Conservation (phyloP, 2,329 filamentous ascomycete genomes). For the Diatrype stigma region DNA sequence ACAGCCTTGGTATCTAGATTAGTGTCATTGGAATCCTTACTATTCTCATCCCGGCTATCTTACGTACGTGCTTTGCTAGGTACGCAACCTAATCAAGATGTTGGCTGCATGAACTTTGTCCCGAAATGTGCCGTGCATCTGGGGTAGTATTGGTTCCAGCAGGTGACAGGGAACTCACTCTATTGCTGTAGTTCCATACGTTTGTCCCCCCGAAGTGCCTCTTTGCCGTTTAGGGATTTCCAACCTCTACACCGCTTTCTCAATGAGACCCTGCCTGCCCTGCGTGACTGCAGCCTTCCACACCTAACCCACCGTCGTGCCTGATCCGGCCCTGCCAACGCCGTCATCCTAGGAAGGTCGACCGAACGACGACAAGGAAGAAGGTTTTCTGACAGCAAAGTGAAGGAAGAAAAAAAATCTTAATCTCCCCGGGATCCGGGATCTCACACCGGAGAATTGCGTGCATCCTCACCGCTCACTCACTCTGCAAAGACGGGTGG, state of each 20-base stretch:
- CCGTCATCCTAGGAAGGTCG: constrained; percentile 6
- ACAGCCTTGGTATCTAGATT: too few relatives aligned
- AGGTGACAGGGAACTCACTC: background rate
- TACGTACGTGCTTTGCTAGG: too few relatives aligned
- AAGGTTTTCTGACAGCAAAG: too few relatives aligned
- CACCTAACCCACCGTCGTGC: constrained; percentile 10
- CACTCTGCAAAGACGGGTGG: too few relatives aligned
- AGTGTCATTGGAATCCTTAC: too few relatives aligned
- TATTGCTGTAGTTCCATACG: background rate
- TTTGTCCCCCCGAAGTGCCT: background rate
- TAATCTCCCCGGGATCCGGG: too few relatives aligned
- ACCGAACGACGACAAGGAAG: background rate
- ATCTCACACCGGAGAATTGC: too few relatives aligned
- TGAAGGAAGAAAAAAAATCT: too few relatives aligned
- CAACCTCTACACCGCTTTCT: constrained; percentile 29
- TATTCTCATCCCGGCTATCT: too few relatives aligned
- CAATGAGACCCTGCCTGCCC: constrained; percentile 16
- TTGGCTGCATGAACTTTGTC: constrained; percentile 11
- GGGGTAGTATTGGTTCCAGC: constrained; percentile 2
- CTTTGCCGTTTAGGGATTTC: constrained; percentile 12
- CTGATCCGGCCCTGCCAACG: constrained; percentile 12
- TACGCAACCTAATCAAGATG: background rate
- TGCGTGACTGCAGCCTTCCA: constrained; percentile 14
- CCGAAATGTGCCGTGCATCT: constrained; percentile 11
- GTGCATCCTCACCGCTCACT: too few relatives aligned